Evolutionary conservation across 257 asterid species (phyloP).

Genomic region (Nicotiana attenuata): DNA sequence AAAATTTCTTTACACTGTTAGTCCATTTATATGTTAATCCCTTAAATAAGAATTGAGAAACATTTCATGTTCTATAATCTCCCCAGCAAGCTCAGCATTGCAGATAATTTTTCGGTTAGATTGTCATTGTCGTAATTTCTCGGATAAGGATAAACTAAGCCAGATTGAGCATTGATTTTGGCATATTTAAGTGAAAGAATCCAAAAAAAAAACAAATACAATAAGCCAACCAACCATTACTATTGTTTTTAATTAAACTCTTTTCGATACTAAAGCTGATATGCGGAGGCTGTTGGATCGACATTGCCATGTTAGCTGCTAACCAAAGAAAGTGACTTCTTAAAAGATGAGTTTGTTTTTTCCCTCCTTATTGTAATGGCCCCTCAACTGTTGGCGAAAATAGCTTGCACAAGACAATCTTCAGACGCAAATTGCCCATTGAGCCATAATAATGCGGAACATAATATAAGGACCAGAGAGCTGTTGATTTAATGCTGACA

Average conservation of each 20-base stretch:
- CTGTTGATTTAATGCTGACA: background rate
- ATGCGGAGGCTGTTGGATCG: background rate
- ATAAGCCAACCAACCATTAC: background rate
- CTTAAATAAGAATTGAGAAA: background rate
- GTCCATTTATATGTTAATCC: too few relatives aligned
- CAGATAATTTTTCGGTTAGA: background rate
- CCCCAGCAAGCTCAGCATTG: background rate
- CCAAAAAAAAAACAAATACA: background rate
- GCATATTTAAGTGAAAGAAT: background rate
- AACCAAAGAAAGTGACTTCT: background rate
- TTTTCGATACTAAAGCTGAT: background rate
- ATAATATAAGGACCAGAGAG: background rate
- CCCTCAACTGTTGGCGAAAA: background rate
- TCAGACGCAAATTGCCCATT: background rate
- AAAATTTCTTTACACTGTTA: too few relatives aligned
- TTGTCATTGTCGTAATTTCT: background rate
- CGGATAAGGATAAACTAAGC: background rate
- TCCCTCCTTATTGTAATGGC: background rate
- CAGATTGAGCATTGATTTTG: background rate
- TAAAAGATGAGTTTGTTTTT: background rate
- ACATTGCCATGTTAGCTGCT: conserved; percentile 1
- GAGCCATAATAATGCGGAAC: conserved; percentile 7
- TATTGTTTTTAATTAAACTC: background rate
- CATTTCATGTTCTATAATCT: background rate
- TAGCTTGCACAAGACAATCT: background rate